Evolutionary conservation across 2,329 filamentous ascomycete species (phyloP).

Genomic region (Diaporthe vaccinii): DNA sequence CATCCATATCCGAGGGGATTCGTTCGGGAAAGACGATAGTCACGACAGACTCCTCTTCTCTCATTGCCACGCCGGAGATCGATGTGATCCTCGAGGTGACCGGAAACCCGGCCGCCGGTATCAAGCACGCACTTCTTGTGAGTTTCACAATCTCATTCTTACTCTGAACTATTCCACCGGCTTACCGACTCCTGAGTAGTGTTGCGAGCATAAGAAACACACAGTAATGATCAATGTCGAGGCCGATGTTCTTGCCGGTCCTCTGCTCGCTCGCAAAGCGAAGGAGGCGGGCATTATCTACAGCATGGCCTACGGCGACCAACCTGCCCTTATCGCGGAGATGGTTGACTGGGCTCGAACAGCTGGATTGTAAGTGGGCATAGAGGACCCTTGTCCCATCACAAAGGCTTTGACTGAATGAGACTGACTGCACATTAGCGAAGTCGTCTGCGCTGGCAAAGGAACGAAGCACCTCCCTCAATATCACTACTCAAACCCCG

Average conservation of each 20-base stretch:
- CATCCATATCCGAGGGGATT: not conserved
- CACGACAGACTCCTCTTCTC: constrained; percentile 56
- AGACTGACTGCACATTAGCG: not conserved
- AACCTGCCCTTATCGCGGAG: constrained; percentile 59
- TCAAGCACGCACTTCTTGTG: constrained; percentile 55
- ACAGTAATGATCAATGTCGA: constrained; percentile 64
- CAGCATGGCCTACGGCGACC: constrained; percentile 61
- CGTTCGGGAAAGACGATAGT: constrained; percentile 46
- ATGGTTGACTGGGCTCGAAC: constrained; percentile 57
- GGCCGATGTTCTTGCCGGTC: constrained; percentile 59
- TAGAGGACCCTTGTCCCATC: fast-evolving
- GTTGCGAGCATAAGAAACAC: constrained; percentile 62
- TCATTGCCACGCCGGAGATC: constrained; percentile 58
- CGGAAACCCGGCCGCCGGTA: constrained; percentile 57
- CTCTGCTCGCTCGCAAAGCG: constrained; percentile 56
- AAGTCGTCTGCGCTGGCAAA: constrained; percentile 1
- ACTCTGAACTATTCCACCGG: not conserved
- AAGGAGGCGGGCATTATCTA: constrained; percentile 61
- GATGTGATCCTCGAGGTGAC: constrained; percentile 60
- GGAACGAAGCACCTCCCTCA: constrained; percentile 8
- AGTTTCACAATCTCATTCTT: not conserved
- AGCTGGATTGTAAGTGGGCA: not conserved
- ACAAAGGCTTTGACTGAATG: not conserved
- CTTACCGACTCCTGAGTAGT: constrained; percentile 40
- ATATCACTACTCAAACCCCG: constrained; percentile 59